Percentiles rank a stretch among this genome's conserved stretches.
Evolutionary conservation across 1,139 yeast genomes (phyloP).

Genomic region (Magnusiomyces sp.): DNA sequence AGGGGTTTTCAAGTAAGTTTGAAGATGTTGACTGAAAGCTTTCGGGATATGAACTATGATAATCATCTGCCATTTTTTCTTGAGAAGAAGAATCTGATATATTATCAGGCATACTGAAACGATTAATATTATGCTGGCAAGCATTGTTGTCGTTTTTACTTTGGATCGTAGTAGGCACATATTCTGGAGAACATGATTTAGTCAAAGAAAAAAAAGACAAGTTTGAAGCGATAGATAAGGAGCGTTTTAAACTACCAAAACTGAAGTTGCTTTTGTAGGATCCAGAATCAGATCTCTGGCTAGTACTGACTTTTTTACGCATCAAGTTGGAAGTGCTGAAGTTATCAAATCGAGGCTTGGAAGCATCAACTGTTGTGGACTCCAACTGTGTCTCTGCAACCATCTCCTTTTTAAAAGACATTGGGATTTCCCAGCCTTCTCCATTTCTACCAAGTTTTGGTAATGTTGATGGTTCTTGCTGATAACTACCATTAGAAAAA

Average conservation of each 20-base stretch:
- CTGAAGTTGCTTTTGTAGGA: too few relatives aligned
- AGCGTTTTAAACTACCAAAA: neutral
- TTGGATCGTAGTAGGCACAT: neutral
- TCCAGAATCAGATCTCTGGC: too few relatives aligned
- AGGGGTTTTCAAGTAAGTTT: too few relatives aligned
- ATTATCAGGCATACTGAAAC: too few relatives aligned
- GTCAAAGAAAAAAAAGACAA: neutral
- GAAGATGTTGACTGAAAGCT: too few relatives aligned
- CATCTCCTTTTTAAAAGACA: conserved; percentile 7
- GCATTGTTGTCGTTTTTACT: too few relatives aligned
- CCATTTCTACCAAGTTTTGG: conserved; percentile 4
- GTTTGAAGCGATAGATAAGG: neutral
- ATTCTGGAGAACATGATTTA: neutral
- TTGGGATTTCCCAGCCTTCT: conserved; percentile 26
- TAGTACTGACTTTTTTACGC: too few relatives aligned
- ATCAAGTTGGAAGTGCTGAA: too few relatives aligned
- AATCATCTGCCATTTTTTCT: neutral
- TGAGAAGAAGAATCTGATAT: neutral
- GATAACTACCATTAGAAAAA: neutral
- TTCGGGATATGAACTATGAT: neutral
- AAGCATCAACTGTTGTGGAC: conserved; percentile 23
- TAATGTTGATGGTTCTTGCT: too few relatives aligned
- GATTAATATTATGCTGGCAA: too few relatives aligned
- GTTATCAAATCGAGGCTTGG: conserved; percentile 22
- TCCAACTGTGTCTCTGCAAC: conserved; percentile 18